Evolutionary conservation across 75 land plant genomes (phyloP).

Genomic region (Gnetum montanum): DNA sequence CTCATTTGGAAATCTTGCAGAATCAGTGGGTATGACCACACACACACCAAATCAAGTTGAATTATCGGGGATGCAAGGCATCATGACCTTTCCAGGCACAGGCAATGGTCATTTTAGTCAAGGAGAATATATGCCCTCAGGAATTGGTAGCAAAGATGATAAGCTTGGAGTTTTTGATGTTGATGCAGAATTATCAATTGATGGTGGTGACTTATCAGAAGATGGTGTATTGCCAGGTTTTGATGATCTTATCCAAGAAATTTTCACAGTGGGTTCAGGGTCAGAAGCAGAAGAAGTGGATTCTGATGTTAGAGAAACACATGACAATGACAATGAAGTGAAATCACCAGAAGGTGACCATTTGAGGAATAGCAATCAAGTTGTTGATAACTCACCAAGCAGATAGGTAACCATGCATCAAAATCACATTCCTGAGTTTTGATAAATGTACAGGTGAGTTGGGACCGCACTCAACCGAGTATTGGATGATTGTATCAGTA

Average conservation of each 20-base stretch:
- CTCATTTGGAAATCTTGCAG: slow-evolving; percentile 4
- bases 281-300: slow-evolving; percentile 36
- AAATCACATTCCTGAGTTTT: neutral
- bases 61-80: slow-evolving; percentile 11
- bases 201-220: slow-evolving; percentile 13
- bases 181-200: slow-evolving; percentile 20
- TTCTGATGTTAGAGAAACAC: slow-evolving; percentile 9
- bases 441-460: slow-evolving; percentile 2
- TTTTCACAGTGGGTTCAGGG: slow-evolving; percentile 38
- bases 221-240: slow-evolving; percentile 37
- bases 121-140: slow-evolving; percentile 5
- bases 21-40: neutral
- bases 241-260: slow-evolving; percentile 53
- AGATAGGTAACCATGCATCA: slow-evolving; percentile 39
- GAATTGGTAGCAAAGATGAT: slow-evolving; percentile 3
- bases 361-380: slow-evolving; percentile 4
- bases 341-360: slow-evolving; percentile 10
- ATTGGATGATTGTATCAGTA: too few species aligned
- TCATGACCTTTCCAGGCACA: slow-evolving; percentile 9
- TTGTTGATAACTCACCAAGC: slow-evolving; percentile 36
- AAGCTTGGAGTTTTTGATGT: slow-evolving; percentile 12
- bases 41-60: slow-evolving; percentile 9
- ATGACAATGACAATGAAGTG: neutral
- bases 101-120: slow-evolving; percentile 4
- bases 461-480: too few species aligned